A percentile compares a stretch with the other conserved stretches of the same genome.
phyloP scores from a whole-genome alignment of 441 rosid genomes.

The Sinapis alba region DNA sequence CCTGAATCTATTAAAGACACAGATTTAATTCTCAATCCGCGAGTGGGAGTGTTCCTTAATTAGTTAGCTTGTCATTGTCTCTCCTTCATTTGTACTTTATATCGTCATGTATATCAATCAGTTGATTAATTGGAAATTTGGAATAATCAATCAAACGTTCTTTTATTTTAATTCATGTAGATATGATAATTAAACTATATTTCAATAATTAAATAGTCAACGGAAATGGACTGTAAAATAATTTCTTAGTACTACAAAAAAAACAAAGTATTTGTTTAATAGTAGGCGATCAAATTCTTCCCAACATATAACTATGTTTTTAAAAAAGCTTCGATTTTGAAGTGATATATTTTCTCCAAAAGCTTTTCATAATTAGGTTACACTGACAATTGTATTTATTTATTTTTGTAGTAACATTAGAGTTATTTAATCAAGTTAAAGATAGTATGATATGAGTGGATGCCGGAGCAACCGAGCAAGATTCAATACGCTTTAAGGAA shows the following conservation, averaged over 20 bases:
- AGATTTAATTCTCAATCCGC: too few species aligned
- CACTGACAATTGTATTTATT: background rate
- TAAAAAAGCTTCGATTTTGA: background rate
- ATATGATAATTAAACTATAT: background rate
- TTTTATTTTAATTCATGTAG: constrained; percentile 8
- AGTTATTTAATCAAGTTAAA: too few species aligned
- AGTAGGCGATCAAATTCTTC: background rate
- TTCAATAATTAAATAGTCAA: background rate
- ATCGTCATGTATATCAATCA: constrained; percentile 19
- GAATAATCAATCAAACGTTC: constrained; percentile 32
- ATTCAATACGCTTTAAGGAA: too few species aligned
- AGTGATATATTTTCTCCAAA: background rate
- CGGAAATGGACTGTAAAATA: background rate
- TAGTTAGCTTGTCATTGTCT: background rate
- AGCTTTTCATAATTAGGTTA: background rate
- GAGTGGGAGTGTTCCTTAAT: background rate
- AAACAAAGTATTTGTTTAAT: background rate
- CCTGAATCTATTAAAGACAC: too few species aligned
- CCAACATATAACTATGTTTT: background rate
- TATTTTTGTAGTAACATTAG: too few species aligned
- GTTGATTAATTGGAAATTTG: constrained; percentile 18
- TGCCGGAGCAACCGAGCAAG: too few species aligned
- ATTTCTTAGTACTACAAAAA: background rate
- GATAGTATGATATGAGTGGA: too few species aligned
- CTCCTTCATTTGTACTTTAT: background rate